Evolutionary conservation across 768 basidiomycete genomes (phyloP).

Genomic region (Pulveroboletus sp.): DNA sequence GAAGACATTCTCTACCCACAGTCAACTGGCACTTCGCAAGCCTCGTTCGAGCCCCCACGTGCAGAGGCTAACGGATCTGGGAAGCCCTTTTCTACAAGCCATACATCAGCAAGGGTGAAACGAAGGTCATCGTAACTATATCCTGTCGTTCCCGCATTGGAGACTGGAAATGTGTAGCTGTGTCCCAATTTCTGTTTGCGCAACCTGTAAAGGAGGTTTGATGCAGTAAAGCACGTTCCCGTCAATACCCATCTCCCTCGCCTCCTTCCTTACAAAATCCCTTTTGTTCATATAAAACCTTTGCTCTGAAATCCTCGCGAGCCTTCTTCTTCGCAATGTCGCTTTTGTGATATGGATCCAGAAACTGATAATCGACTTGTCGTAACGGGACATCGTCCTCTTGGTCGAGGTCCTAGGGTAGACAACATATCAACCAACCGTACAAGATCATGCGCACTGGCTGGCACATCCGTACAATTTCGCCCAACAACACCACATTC

Average conservation of each 20-base stretch:
- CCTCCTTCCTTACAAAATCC: slow-evolving; percentile 95
- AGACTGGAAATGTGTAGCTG: slow-evolving; percentile 10
- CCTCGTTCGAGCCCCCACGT: slow-evolving; percentile 29
- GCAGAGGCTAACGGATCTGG: slow-evolving; percentile 42
- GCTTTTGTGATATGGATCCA: slow-evolving; percentile 68
- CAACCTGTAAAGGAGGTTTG: slow-evolving; percentile 1
- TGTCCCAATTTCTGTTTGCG: slow-evolving; percentile 3
- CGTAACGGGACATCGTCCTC: slow-evolving; percentile 84
- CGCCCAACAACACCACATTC: slow-evolving; percentile 95
- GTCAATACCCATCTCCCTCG: slow-evolving; percentile 91
- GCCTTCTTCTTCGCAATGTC: slow-evolving; percentile 72
- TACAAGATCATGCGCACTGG: slow-evolving; percentile 1
- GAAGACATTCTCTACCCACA: slow-evolving; percentile 64
- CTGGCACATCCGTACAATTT: slow-evolving; percentile 66
- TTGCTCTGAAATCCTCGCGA: slow-evolving; percentile 78
- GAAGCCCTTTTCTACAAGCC: slow-evolving; percentile 35
- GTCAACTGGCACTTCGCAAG: slow-evolving; percentile 33
- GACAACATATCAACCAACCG: slow-evolving; percentile 4
- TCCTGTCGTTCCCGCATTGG: slow-evolving; percentile 24
- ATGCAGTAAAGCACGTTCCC: slow-evolving; percentile 10
- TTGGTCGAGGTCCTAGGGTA: slow-evolving; percentile 75
- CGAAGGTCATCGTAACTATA: slow-evolving; percentile 42
- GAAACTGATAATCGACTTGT: slow-evolving; percentile 65
- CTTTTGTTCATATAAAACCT: slow-evolving; percentile 74
- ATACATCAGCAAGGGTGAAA: slow-evolving; percentile 53